phyloP scores from a whole-genome alignment of 2,329 filamentous ascomycete genomes.

The Monilinia fructicola region DNA sequence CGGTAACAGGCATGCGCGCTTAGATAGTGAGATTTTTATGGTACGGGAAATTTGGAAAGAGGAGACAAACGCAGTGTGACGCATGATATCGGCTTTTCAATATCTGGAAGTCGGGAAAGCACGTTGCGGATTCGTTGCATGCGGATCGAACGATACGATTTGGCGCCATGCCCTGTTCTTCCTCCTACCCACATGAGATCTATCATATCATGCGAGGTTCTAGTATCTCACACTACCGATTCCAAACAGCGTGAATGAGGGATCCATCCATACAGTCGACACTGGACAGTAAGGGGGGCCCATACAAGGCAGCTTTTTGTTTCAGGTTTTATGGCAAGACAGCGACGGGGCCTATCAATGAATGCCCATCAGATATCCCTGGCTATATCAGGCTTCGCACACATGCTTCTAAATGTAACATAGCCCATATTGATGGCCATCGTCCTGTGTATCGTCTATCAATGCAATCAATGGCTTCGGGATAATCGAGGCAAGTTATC shows the following conservation, averaged over 20 bases:
- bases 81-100: constrained; percentile 20
- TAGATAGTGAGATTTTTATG: constrained; percentile 10
- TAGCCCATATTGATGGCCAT: neutral
- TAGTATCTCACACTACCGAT: constrained; percentile 4
- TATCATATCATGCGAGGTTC: constrained; percentile 16
- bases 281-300: too few species aligned
- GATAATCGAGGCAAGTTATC: constrained; percentile 7
- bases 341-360: constrained; percentile 5
- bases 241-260: neutral
- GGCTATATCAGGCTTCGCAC: constrained; percentile 15
- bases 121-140: constrained; percentile 16
- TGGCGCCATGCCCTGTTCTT: constrained; percentile 17
- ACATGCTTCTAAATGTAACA: constrained; percentile 9
- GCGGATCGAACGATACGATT: constrained; percentile 3
- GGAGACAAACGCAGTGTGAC: constrained; percentile 24
- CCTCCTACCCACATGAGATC: constrained; percentile 12
- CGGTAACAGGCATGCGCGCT: constrained; percentile 22
- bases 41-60: neutral
- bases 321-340: constrained; percentile 5
- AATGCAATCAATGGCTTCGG: constrained; percentile 3
- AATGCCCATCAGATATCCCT: constrained; percentile 2
- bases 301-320: constrained; percentile 4
- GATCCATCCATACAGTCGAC: too few species aligned
- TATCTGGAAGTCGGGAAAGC: constrained; percentile 13
- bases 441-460: neutral